Evolutionary conservation across 768 basidiomycete species (phyloP).

Genomic region (Boletus patriciae): DNA sequence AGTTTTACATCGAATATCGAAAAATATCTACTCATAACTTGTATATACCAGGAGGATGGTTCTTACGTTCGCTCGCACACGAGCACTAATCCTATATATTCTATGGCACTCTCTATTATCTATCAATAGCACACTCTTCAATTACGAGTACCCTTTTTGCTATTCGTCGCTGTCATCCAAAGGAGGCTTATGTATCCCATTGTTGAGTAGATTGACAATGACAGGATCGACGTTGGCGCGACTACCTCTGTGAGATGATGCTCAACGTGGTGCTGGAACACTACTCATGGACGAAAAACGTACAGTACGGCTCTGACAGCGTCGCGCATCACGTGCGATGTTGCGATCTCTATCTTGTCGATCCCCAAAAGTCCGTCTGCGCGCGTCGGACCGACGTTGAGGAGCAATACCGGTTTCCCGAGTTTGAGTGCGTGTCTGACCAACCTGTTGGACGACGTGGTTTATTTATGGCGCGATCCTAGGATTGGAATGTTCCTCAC

Average conservation of each 20-base stretch:
- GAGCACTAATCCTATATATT: slow-evolving; percentile 33
- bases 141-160: slow-evolving; percentile 9
- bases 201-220: slow-evolving; percentile 51
- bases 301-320: slow-evolving; percentile 63
- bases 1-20: slow-evolving; percentile 19
- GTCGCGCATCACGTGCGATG: slow-evolving; percentile 69
- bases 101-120: slow-evolving; percentile 27
- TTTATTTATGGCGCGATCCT: neutral
- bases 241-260: slow-evolving; percentile 42
- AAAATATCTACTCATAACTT: slow-evolving; percentile 25
- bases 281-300: slow-evolving; percentile 28
- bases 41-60: slow-evolving; percentile 28
- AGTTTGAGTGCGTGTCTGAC: slow-evolving; percentile 76
- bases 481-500: slow-evolving; percentile 35
- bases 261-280: neutral
- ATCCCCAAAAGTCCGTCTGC: slow-evolving; percentile 70
- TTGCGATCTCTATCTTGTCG: slow-evolving; percentile 77
- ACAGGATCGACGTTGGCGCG: slow-evolving; percentile 44
- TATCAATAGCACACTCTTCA: slow-evolving; percentile 11
- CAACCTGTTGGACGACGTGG: slow-evolving; percentile 45
- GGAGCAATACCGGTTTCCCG: slow-evolving; percentile 73
- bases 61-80: slow-evolving; percentile 22
- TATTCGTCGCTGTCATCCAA: slow-evolving; percentile 34
- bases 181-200: slow-evolving; percentile 57
- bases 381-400: slow-evolving; percentile 88